Percentiles rank a stretch among this genome's conserved stretches.
phyloP scores from a whole-genome alignment of 2,329 filamentous ascomycete genomes.

The Macrophomina pseudophaseolina region DNA sequence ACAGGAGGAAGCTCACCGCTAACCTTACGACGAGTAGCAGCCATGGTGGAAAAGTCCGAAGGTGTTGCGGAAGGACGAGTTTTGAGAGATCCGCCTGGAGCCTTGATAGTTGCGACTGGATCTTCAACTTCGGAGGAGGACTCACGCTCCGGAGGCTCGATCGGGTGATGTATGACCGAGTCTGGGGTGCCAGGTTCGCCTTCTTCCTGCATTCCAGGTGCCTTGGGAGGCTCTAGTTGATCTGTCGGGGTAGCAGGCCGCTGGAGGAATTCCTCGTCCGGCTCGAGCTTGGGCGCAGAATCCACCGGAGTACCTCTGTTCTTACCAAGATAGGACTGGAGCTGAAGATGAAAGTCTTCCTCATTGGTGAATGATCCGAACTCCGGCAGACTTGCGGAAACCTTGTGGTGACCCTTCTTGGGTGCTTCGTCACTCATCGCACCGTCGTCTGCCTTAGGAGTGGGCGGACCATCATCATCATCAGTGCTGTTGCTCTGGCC shows the following conservation, averaged over 20 bases:
- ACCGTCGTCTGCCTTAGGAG: slow-evolving; percentile 46
- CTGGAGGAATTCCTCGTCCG: slow-evolving; percentile 44
- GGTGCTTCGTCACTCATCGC: slow-evolving; percentile 32
- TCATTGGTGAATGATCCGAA: slow-evolving; percentile 56
- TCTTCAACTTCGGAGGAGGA: slow-evolving; percentile 66
- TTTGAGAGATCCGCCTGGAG: slow-evolving; percentile 84
- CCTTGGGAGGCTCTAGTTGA: slow-evolving; percentile 50
- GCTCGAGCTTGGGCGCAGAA: slow-evolving; percentile 43
- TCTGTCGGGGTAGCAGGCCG: slow-evolving; percentile 59
- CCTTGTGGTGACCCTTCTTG: slow-evolving; percentile 5
- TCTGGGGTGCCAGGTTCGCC: slow-evolving; percentile 75
- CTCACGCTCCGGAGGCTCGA: slow-evolving; percentile 50
- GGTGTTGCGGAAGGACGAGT: slow-evolving; percentile 87
- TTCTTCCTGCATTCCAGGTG: slow-evolving; percentile 58
- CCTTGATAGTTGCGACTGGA: slow-evolving; percentile 84
- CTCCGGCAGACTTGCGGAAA: slow-evolving; percentile 46
- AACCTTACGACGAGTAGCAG: slow-evolving; percentile 81
- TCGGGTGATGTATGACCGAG: slow-evolving; percentile 83
- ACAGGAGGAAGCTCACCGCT: slow-evolving; percentile 70
- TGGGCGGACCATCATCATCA: slow-evolving; percentile 51
- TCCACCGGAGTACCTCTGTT: slow-evolving; percentile 34
- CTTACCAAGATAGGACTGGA: slow-evolving; percentile 57
- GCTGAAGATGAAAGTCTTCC: slow-evolving; percentile 59
- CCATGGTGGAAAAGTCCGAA: slow-evolving; percentile 82
- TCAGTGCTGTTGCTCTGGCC: slow-evolving; percentile 42